phyloP scores from a whole-genome alignment of 2,329 filamentous ascomycete genomes.

The Pseudogymnoascus sp. region DNA sequence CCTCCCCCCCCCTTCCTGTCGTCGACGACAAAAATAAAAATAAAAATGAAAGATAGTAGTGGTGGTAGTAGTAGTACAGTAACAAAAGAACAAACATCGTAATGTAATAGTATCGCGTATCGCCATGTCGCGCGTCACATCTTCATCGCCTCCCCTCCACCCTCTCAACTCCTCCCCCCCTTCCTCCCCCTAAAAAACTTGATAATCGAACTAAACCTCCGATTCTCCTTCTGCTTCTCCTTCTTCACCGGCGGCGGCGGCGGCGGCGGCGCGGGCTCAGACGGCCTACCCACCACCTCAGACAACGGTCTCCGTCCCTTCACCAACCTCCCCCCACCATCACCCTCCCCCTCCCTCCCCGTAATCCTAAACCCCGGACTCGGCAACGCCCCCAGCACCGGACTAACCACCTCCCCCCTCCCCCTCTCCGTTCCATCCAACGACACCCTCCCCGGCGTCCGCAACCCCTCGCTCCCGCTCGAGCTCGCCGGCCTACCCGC shows the following conservation, averaged over 20 bases:
- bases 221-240: not conserved
- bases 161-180: not conserved
- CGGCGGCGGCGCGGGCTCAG: not conserved
- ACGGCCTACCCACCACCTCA: not conserved
- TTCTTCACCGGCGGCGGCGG: not conserved
- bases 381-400: not conserved
- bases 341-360: not conserved
- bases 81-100: not conserved
- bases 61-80: not conserved
- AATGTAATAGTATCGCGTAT: not conserved
- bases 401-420: not conserved
- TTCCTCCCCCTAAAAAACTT: not conserved
- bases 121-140: not conserved
- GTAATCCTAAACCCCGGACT: not conserved
- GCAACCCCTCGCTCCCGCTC: conserved; percentile 17
- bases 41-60: not conserved
- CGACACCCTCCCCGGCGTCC: not conserved
- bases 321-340: not conserved
- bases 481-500: conserved; percentile 17
- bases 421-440: not conserved
- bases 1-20: not conserved
- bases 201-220: not conserved
- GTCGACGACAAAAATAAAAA: not conserved
- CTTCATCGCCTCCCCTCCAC: not conserved
- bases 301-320: not conserved